Evolutionary conservation across 805 yeast species (phyloP).

Genomic region (Naumovozyma dairenensis): DNA sequence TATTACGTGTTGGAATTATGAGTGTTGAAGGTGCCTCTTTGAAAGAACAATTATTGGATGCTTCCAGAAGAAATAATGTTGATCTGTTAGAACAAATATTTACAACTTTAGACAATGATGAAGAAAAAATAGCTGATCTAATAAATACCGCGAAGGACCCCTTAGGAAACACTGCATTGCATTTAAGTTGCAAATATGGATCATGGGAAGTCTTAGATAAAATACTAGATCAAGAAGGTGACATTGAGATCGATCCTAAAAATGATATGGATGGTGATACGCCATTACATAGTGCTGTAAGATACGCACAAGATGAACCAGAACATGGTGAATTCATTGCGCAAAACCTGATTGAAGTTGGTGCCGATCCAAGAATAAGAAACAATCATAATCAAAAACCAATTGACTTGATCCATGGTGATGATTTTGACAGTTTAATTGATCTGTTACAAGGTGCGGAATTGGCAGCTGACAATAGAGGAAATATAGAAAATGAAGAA

Average conservation of each 20-base stretch:
- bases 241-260: conserved; percentile 79
- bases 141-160: conserved; percentile 68
- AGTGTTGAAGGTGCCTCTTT: conserved; percentile 59
- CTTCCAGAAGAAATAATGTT: conserved; percentile 78
- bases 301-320: conserved; percentile 66
- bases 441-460: conserved; percentile 75
- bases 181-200: conserved; percentile 73
- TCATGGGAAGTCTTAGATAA: conserved; percentile 77
- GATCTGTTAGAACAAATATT: conserved; percentile 58
- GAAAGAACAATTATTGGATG: conserved; percentile 73
- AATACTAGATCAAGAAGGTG: conserved; percentile 69
- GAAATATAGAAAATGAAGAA: conserved; percentile 28
- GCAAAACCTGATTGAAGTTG: conserved; percentile 81
- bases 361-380: conserved; percentile 63
- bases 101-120: conserved; percentile 30
- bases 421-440: conserved; percentile 45
- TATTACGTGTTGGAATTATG: conserved; percentile 4
- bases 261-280: conserved; percentile 71
- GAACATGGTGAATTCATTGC: conserved; percentile 74
- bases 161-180: conserved; percentile 71
- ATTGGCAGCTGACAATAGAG: conserved; percentile 43
- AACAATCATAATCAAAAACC: conserved; percentile 66
- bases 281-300: conserved; percentile 80
- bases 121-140: conserved; percentile 33
- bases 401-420: conserved; percentile 50